A percentile compares a stretch with the other conserved stretches of the same genome.
Conservation (phyloP, 345 rosid genomes). For the Microcos paniculata region DNA sequence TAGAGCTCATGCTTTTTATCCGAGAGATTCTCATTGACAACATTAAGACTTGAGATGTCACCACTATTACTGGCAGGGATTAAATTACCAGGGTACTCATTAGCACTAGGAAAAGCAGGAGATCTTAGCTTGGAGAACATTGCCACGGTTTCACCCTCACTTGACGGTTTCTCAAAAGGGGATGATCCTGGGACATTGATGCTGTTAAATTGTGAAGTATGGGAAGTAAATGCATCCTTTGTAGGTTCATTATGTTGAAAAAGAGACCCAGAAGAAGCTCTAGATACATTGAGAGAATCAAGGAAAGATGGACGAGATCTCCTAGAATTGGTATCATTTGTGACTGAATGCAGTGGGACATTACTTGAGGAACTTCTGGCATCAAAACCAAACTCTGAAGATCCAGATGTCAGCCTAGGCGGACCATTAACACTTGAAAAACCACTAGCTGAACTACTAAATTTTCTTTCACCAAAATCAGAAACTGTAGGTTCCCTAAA, state of each 20-base stretch:
- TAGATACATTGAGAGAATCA: conserved; percentile 70
- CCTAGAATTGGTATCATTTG: conserved; percentile 52
- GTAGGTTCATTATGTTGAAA: conserved; percentile 39
- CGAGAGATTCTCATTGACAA: conserved; percentile 29
- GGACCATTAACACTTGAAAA: conserved; percentile 33
- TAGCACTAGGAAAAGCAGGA: conserved; percentile 30
- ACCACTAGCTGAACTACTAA: conserved; percentile 39
- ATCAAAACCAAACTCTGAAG: conserved; percentile 44
- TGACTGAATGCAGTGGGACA: conserved; percentile 30
- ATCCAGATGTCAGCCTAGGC: conserved; percentile 40
- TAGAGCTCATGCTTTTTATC: conserved; percentile 45
- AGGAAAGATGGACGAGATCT: conserved; percentile 89
- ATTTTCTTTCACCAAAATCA: conserved; percentile 39
- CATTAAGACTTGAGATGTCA: conserved; percentile 23
- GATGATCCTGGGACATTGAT: conserved; percentile 38
- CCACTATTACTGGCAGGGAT: conserved; percentile 37
- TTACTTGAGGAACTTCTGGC: conserved; percentile 40
- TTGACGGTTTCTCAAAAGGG: conserved; percentile 31
- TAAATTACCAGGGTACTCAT: conserved; percentile 31
- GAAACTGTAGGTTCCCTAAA: conserved; percentile 27
- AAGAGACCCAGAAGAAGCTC: conserved; percentile 47
- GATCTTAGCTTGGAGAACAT: conserved; percentile 29
- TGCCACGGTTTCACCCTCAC: conserved; percentile 36
- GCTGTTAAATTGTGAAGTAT: conserved; percentile 35
- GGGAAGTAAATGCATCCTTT: conserved; percentile 31